Base-by-base conservation (phyloP, 768 basidiomycete genomes). In the Gymnopilus junonius region DNA sequence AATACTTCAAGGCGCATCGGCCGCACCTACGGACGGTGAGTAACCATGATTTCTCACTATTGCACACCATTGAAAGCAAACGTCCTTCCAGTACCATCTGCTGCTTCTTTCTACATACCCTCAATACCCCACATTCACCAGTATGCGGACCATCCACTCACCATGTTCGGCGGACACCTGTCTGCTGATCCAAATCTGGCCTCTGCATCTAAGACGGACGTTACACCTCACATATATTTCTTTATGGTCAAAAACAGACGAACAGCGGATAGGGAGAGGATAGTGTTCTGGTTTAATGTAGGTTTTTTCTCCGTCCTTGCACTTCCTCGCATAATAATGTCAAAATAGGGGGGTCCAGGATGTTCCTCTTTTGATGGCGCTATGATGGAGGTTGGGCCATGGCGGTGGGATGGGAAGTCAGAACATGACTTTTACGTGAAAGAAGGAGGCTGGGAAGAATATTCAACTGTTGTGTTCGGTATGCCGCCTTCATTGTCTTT, bases 361-460 rank as follows among this genome's bases (percentile, higher is more conserved):
- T 99, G 97, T 75, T 97, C 95, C 0, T 95, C 93, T 1, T 98
- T 99, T 72, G 97, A 99, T 69, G 97, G 97, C 2, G 83, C 95
- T 17, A 91, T 99, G 90, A 96, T 99, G 94, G 97, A 99, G 70
- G 83, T 96, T n/a, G 97, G 97, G 0, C 96, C 97, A 4, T 97
- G 94, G 87, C 85, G 85, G 66, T 77, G 90, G 76, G 91, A 94
- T 69, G 84, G 87, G 2, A 71, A 74, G 61, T 70, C 70, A 14
- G 56, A 87, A 15, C 88, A 92, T 59, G 85, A 89, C 3, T 84
- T 96, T 64, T 85, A 85, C 68, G 83, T 87, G 20, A 79, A 86
- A 8, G 89, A 94, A 65, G 95, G 95, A 27, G 95, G 95, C 8
- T 99, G 97, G 97, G 95, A 99, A 72, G 97, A 99, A 73, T 98